A percentile compares a stretch with the other conserved stretches of the same genome.
Evolutionary conservation across 805 yeast species (phyloP).

Genomic region (Yarrowia phangngaensis): DNA sequence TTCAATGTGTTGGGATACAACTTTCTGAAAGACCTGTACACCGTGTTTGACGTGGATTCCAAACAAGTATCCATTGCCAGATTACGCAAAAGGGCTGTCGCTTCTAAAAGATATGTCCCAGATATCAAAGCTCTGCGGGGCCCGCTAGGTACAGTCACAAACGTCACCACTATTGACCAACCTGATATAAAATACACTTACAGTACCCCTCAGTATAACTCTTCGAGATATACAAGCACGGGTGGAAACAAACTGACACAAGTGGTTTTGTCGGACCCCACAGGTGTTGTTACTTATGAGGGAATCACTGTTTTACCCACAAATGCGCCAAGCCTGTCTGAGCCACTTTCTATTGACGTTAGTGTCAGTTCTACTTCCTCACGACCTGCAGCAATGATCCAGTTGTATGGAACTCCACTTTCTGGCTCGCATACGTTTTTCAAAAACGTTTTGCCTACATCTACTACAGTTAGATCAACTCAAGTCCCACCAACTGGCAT

Average conservation of each 20-base stretch:
- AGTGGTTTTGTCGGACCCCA: slow-evolving; percentile 4
- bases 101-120: background rate
- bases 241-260: slow-evolving; percentile 5
- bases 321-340: too few species aligned
- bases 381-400: slow-evolving; percentile 1
- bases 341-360: slow-evolving; percentile 3
- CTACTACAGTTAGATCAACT: background rate
- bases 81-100: slow-evolving; percentile 8
- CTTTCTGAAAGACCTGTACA: slow-evolving; percentile 9
- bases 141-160: background rate
- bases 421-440: slow-evolving; percentile 10
- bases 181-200: slow-evolving; percentile 15
- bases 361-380: slow-evolving; percentile 13
- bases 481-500: slow-evolving; percentile 5
- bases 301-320: slow-evolving; percentile 17
- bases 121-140: slow-evolving; percentile 1
- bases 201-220: slow-evolving; percentile 3
- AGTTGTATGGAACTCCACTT: slow-evolving; percentile 7
- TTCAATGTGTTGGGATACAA: slow-evolving; percentile 7
- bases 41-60: slow-evolving; percentile 3
- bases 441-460: background rate
- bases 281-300: slow-evolving; percentile 17
- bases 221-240: slow-evolving; percentile 3
- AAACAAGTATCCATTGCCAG: slow-evolving; percentile 16
- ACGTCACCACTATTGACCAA: slow-evolving; percentile 2